These are phyloP conservation scores for Cucurbita maxima DNA, from an alignment of 306 rosid species.

Conservation along the genomic window DNA sequence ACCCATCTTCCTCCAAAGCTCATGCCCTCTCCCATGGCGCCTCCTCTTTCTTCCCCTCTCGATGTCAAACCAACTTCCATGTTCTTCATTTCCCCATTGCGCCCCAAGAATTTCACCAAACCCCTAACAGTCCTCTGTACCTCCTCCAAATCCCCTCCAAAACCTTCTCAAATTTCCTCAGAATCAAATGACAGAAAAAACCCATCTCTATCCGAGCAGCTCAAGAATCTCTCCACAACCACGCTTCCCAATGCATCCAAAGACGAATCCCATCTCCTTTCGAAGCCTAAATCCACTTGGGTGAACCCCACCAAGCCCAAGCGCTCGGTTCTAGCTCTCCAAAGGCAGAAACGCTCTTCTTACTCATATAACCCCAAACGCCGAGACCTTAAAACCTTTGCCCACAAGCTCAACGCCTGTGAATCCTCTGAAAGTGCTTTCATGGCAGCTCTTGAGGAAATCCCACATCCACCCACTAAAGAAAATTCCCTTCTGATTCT, in stretches of 20 bases:
- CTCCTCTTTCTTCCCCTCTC: slow-evolving; percentile 38
- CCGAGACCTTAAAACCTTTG: slow-evolving; percentile 39
- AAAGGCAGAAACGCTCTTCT: slow-evolving; percentile 52
- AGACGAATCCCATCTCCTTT: slow-evolving; percentile 23
- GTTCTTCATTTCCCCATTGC: slow-evolving; percentile 25
- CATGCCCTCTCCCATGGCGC: slow-evolving; percentile 31
- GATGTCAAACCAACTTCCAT: slow-evolving; percentile 37
- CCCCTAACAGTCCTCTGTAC: slow-evolving; percentile 23
- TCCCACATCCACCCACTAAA: slow-evolving; percentile 46
- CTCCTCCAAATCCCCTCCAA: slow-evolving; percentile 28
- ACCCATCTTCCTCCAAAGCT: background rate
- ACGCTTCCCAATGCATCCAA: slow-evolving; percentile 30
- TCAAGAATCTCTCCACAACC: slow-evolving; percentile 36
- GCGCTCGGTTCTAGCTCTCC: slow-evolving; percentile 48
- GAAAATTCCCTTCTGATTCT: slow-evolving; percentile 70
- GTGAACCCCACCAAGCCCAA: slow-evolving; percentile 71
- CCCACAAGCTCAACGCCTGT: slow-evolving; percentile 41
- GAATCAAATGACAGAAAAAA: slow-evolving; percentile 12
- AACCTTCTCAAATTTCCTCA: slow-evolving; percentile 20
- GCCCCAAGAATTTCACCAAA: slow-evolving; percentile 8
- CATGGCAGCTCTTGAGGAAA: slow-evolving; percentile 33
- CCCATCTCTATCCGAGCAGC: slow-evolving; percentile 75
- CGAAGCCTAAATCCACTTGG: slow-evolving; percentile 80
- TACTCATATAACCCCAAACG: slow-evolving; percentile 44
- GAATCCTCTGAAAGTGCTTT: slow-evolving; percentile 37